Conservation (phyloP, 108 stramenopile genomes). For the Licmophora abbreviata region DNA sequence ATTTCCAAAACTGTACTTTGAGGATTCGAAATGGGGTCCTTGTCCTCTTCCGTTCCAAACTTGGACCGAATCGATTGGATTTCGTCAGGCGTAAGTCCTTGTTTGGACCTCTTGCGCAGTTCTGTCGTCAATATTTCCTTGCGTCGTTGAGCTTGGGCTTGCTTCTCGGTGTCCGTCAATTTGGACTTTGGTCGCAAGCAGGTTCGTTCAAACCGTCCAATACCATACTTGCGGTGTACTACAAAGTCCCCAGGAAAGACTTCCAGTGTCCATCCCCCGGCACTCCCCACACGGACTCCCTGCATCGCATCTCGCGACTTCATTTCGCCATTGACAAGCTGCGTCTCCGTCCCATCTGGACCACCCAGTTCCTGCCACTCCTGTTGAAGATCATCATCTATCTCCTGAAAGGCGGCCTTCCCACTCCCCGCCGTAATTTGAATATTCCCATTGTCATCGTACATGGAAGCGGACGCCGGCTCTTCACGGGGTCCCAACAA, state of each 20-base stretch:
- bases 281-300: conserved; percentile 66
- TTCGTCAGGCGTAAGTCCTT: conserved; percentile 28
- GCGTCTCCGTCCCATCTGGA: conserved; percentile 10
- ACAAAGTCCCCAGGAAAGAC: conserved; percentile 82
- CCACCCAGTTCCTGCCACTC: conserved; percentile 33
- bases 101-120: conserved; percentile 24
- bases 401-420: conserved; percentile 26
- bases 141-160: conserved; percentile 37
- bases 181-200: conserved; percentile 52
- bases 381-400: conserved; percentile 53
- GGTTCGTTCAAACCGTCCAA: conserved; percentile 68
- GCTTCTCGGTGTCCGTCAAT: conserved; percentile 41
- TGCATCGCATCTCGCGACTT: conserved; percentile 39
- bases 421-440: conserved; percentile 16
- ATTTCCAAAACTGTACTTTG: conserved; percentile 66
- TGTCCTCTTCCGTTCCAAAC: conserved; percentile 67
- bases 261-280: conserved; percentile 75
- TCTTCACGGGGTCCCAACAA: conserved; percentile 40
- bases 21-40: conserved; percentile 70
- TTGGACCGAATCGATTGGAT: conserved; percentile 43
- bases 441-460: conserved; percentile 27
- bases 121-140: conserved; percentile 44
- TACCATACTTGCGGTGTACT: conserved; percentile 79
- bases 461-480: background rate
- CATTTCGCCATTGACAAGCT: conserved; percentile 40